Base-by-base conservation (phyloP, 768 basidiomycete genomes). In the Lepiota venenata region DNA sequence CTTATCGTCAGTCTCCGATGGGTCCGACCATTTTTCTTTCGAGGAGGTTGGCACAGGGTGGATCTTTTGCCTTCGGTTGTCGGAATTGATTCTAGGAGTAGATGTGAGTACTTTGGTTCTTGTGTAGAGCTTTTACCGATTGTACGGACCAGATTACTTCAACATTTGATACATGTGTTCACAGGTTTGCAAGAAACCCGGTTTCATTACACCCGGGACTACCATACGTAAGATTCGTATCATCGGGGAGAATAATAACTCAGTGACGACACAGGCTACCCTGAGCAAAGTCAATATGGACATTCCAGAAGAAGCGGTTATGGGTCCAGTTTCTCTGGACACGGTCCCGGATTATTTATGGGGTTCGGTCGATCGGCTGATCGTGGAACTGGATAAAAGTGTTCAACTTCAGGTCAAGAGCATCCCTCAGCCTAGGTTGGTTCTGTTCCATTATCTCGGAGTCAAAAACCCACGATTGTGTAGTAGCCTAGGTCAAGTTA, bases 401-500 rank as follows among this genome's bases (percentile, higher is more conserved):
- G 88, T 94, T 2, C 76, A 74, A 68, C 71, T 85, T 32, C 79
- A 81, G 2, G 86, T 93, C 11, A 75, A 71, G 37, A 74, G 89
- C 64, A 88, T 96, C 29, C 91, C 92, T 12, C 64, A 65, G 39
- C 62, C 64, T 52, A 47, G 64, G 77, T 78, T 58, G 50, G 71
- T 66, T 12, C 10, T 20, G 56, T 56, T 54, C 10, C 29, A 20
- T 27, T 25, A 55, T 10, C 15, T 18, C 37, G 6, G 15, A 20
- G 38, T 51, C 5, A 1, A 43, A 38, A 44, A 52, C 29, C 47
- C 50, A 41, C 53, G 37, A 18, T 32, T 50, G 27, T 37, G 32
- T 21, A 43, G 22, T 16, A 48, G 41, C 49, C n/a, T 52, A 18
- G 52, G 18, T 47, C 36, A 50, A 47, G 76, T 86, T 3, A 78